Percentiles rank a stretch among this genome's conserved stretches.
These are phyloP conservation scores for Penicillium steckii DNA, from an alignment of 495 filamentous ascomycete genomes.

Conservation along the genomic window DNA sequence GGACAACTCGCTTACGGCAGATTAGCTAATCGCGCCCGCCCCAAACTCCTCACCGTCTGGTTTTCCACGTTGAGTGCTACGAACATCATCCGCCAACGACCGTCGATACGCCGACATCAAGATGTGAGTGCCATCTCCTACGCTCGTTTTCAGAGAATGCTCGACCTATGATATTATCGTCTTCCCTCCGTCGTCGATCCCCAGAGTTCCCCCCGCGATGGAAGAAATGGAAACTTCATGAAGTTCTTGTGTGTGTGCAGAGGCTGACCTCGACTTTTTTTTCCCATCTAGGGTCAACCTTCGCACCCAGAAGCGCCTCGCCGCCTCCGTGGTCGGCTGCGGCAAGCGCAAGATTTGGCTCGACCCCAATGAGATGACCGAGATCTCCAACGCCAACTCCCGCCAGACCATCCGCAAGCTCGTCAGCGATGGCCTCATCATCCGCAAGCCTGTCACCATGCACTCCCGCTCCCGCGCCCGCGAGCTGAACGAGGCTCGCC, in stretches of 20 bases:
- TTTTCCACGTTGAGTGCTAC: slow-evolving; percentile 48
- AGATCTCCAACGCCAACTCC: slow-evolving; percentile 99
- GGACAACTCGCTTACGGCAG: slow-evolving; percentile 45
- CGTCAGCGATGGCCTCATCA: slow-evolving; percentile 99
- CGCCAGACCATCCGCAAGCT: slow-evolving; percentile 99
- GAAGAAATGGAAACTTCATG: slow-evolving; percentile 11
- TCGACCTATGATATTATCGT: slow-evolving; percentile 1
- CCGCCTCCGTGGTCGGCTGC: slow-evolving; percentile 95
- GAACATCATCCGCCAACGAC: slow-evolving; percentile 54
- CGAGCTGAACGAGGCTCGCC: slow-evolving; percentile 82
- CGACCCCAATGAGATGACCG: slow-evolving; percentile 98
- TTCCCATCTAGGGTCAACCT: slow-evolving; percentile 85
- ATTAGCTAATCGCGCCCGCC: slow-evolving; percentile 49
- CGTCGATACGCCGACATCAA: slow-evolving; percentile 56
- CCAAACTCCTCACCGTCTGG: slow-evolving; percentile 47
- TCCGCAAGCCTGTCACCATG: slow-evolving; percentile 99
- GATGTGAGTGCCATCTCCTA: slow-evolving; percentile 49
- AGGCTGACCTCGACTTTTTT: slow-evolving; percentile 39
- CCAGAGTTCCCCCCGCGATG: slow-evolving; percentile 11
- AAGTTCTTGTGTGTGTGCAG: slow-evolving; percentile 23
- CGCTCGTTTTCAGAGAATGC: slow-evolving; percentile 15
- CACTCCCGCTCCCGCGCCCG: slow-evolving; percentile 96
- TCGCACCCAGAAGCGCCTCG: slow-evolving; percentile 99
- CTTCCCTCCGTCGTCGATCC: slow-evolving; percentile 9
- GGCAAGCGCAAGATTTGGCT: slow-evolving; percentile 99